Evolutionary conservation across 2,329 filamentous ascomycete genomes (phyloP).

Genomic region (Aspergillus latus): DNA sequence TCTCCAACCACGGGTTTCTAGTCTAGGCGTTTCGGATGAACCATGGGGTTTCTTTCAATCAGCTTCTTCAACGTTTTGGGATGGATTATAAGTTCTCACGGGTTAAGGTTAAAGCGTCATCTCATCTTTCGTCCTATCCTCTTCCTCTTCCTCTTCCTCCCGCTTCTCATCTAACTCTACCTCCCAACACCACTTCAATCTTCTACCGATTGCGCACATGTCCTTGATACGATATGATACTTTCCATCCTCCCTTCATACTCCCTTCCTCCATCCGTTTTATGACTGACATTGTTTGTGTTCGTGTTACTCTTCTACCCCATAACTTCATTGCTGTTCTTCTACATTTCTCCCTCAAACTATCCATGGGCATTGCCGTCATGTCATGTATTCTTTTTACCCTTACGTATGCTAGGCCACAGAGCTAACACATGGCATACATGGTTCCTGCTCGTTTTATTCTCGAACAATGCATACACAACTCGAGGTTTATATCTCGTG

Average conservation of each 20-base stretch:
- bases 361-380: conserved; percentile 6
- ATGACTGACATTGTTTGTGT: conserved; percentile 20
- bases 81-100: conserved; percentile 8
- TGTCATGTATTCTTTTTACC: conserved; percentile 11
- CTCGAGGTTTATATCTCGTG: background rate
- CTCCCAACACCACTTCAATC: background rate
- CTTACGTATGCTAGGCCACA: conserved; percentile 1
- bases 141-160: conserved; percentile 18
- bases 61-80: conserved; percentile 15
- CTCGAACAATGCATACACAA: background rate
- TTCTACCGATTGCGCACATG: conserved; percentile 8
- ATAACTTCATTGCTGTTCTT: conserved; percentile 3
- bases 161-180: conserved; percentile 10
- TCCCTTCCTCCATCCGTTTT: conserved; percentile 9
- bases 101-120: conserved; percentile 18
- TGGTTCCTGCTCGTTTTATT: background rate
- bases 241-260: background rate
- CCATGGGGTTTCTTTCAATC: conserved; percentile 12
- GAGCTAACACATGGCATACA: background rate
- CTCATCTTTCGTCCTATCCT: conserved; percentile 17
- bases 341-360: background rate
- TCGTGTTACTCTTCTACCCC: conserved; percentile 7
- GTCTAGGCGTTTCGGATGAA: conserved; percentile 30
- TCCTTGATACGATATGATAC: background rate
- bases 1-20: conserved; percentile 41